phyloP scores from a whole-genome alignment of 352 stramenopile genomes.

The Phytophthora ramorum region DNA sequence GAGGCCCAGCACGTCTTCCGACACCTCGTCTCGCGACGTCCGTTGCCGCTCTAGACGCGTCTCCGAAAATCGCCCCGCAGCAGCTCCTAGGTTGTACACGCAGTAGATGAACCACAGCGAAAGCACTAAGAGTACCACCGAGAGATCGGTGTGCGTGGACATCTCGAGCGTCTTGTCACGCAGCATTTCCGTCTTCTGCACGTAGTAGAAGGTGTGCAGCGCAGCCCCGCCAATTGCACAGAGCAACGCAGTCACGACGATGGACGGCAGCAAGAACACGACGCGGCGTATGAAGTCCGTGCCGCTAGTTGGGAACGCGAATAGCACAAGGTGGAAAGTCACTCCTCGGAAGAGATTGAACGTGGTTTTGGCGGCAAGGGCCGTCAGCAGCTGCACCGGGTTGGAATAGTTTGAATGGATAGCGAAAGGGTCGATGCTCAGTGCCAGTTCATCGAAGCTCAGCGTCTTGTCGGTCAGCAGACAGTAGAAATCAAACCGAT shows the following conservation, averaged over 20 bases:
- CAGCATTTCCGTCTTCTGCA: conserved; percentile 54
- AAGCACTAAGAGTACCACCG: conserved; percentile 44
- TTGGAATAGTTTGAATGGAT: conserved; percentile 48
- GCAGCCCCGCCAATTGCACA: conserved; percentile 36
- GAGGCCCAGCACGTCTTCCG: conserved; percentile 58
- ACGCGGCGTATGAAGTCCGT: conserved; percentile 54
- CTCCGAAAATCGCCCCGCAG: conserved; percentile 48
- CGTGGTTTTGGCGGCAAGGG: conserved; percentile 56
- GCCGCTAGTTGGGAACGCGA: conserved; percentile 57
- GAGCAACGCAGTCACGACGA: conserved; percentile 51
- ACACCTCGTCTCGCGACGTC: conserved; percentile 47
- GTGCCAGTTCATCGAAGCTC: conserved; percentile 47
- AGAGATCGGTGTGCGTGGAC: conserved; percentile 49
- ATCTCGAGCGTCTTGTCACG: conserved; percentile 24
- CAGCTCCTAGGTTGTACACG: conserved; percentile 44
- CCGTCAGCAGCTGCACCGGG: conserved; percentile 46
- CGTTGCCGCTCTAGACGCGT: conserved; percentile 39
- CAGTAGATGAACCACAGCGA: conserved; percentile 56
- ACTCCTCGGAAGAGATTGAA: conserved; percentile 68
- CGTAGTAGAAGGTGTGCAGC: conserved; percentile 68
- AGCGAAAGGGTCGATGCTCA: conserved; percentile 50
- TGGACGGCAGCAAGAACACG: conserved; percentile 44
- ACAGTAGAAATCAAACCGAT: conserved; percentile 64
- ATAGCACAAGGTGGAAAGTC: conserved; percentile 59
- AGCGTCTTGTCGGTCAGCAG: conserved; percentile 37